These are phyloP conservation scores for Pythium plurisporium DNA, from an alignment of 352 stramenopile species.

Conservation along the genomic window DNA sequence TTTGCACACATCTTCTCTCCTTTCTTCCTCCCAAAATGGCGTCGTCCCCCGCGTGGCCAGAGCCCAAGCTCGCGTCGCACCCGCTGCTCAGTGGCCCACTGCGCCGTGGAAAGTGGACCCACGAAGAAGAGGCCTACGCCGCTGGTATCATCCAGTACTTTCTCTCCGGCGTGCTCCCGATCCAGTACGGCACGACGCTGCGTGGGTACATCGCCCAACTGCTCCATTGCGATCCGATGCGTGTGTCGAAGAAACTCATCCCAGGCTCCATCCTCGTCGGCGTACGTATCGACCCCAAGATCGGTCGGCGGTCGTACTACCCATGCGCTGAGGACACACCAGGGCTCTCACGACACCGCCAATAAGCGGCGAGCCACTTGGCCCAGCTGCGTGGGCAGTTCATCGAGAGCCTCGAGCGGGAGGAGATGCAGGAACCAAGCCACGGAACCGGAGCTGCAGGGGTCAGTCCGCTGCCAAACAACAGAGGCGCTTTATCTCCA, in stretches of 20 bases:
- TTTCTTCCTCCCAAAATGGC: not conserved
- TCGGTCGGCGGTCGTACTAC: conserved; percentile 65
- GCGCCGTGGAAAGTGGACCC: conserved; percentile 64
- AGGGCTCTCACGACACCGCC: conserved; percentile 31
- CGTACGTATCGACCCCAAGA: conserved; percentile 73
- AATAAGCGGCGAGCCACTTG: conserved; percentile 37
- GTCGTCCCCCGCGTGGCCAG: not conserved
- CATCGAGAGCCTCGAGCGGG: conserved; percentile 57
- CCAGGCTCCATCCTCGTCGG: conserved; percentile 53
- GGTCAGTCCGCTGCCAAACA: too few species aligned
- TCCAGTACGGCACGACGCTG: conserved; percentile 71
- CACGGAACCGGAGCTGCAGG: too few species aligned
- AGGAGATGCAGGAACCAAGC: conserved; percentile 34
- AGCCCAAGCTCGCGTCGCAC: not conserved
- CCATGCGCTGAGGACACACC: conserved; percentile 48
- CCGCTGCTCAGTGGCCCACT: conserved; percentile 17
- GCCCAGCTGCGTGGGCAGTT: conserved; percentile 38
- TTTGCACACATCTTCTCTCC: too few species aligned
- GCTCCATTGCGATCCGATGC: conserved; percentile 66
- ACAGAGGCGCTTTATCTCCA: too few species aligned
- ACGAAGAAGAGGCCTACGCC: conserved; percentile 56
- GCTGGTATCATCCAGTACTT: conserved; percentile 70
- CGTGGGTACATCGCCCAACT: conserved; percentile 61
- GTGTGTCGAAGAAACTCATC: conserved; percentile 45
- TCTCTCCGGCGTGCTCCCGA: conserved; percentile 48